Conservation (phyloP, 345 rosid genomes). For the Acer negundo region DNA sequence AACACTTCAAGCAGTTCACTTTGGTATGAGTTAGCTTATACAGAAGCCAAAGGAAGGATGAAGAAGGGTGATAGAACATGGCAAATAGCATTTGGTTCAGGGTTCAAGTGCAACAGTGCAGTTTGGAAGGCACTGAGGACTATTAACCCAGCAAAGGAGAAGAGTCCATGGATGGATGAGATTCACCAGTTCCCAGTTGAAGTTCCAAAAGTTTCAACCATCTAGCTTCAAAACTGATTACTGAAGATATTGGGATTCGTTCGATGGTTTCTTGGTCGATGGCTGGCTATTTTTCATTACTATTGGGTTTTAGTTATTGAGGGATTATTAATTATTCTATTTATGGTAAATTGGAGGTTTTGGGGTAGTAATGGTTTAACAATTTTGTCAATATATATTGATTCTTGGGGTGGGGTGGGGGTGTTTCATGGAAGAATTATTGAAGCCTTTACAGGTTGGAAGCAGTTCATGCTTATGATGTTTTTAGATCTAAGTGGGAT, state of each 20-base stretch:
- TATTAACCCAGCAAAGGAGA: conserved; percentile 43
- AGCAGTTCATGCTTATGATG: not conserved
- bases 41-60: conserved; percentile 63
- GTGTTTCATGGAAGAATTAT: not conserved
- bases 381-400: not conserved
- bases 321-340: not conserved
- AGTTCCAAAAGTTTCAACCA: conserved; percentile 57
- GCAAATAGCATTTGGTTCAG: conserved; percentile 70
- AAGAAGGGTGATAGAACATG: conserved; percentile 55
- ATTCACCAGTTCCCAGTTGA: conserved; percentile 59
- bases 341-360: not conserved
- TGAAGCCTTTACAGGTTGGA: not conserved
- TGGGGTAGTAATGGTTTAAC: not conserved
- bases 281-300: conserved; percentile 1
- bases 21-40: conserved; percentile 64
- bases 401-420: conserved; percentile 1
- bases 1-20: conserved; percentile 59
- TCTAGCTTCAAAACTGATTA: conserved; percentile 25
- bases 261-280: not conserved
- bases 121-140: conserved; percentile 57
- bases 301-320: not conserved
- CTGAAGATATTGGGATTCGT: not conserved
- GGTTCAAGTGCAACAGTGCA: conserved; percentile 63
- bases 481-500: not conserved
- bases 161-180: conserved; percentile 59